A percentile compares a stretch with the other conserved stretches of the same genome.
Conservation (phyloP, 2,329 filamentous ascomycete genomes). For the Fusarium siculi region DNA sequence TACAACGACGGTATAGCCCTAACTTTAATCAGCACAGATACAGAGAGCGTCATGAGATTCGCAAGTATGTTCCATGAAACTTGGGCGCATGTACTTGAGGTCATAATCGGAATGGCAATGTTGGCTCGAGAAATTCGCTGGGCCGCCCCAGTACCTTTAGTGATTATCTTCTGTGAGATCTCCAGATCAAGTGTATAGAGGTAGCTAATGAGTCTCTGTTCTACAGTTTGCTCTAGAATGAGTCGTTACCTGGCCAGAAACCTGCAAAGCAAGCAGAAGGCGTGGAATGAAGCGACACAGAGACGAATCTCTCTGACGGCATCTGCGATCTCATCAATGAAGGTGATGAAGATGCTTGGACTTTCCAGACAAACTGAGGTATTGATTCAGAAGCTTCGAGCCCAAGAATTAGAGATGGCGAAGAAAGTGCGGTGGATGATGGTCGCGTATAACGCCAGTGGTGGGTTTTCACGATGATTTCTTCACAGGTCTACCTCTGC, state of each 20-base stretch:
- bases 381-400: not conserved
- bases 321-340: not conserved
- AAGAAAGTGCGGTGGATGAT: not conserved
- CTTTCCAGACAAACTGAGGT: not conserved
- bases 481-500: rapidly evolving
- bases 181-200: rapidly evolving
- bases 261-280: not conserved
- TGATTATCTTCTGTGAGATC: not conserved
- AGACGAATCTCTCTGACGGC: not conserved
- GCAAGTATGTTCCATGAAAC: not conserved
- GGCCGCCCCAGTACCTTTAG: not conserved
- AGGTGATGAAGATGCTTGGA: not conserved
- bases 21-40: not conserved
- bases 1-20: not conserved
- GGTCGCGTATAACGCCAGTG: not conserved
- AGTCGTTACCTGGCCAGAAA: not conserved
- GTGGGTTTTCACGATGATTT: not conserved
- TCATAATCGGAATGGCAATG: not conserved
- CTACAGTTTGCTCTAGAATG: not conserved
- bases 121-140: not conserved
- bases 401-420: not conserved
- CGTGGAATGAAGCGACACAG: not conserved
- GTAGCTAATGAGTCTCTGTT: rapidly evolving
- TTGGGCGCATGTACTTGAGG: not conserved
- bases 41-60: not conserved